Evolutionary conservation across 306 rosid species (phyloP).

Genomic region (Vigna angularis): DNA sequence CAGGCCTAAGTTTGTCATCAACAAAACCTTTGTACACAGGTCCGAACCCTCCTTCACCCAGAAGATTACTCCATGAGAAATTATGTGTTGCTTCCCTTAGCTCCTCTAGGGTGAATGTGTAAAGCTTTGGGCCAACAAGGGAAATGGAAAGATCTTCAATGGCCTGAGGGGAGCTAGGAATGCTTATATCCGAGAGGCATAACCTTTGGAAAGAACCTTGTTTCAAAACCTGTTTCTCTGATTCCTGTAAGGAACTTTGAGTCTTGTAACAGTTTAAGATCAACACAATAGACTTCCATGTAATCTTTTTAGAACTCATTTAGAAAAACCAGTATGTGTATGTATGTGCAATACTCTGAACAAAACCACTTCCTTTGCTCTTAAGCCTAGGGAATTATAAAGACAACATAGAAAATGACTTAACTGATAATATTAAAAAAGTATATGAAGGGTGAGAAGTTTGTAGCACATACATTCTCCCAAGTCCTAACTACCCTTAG

Average conservation of each 20-base stretch:
- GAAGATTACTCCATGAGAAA: constrained; percentile 70
- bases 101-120: constrained; percentile 70
- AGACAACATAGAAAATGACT: constrained; percentile 39
- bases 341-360: constrained; percentile 39
- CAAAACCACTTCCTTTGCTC: constrained; percentile 20
- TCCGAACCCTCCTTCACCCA: constrained; percentile 95
- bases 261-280: constrained; percentile 67
- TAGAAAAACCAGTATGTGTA: not conserved
- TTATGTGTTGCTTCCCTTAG: constrained; percentile 65
- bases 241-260: constrained; percentile 39
- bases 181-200: constrained; percentile 67
- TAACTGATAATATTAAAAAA: constrained; percentile 36
- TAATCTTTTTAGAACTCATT: constrained; percentile 59
- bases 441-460: constrained; percentile 40
- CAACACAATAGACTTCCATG: constrained; percentile 80
- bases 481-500: constrained; percentile 47
- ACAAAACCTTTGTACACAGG: constrained; percentile 86
- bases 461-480: constrained; percentile 51
- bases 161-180: constrained; percentile 55
- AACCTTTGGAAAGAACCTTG: constrained; percentile 63
- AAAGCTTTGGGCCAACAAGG: constrained; percentile 64
- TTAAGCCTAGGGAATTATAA: constrained; percentile 29
- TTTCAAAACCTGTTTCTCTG: constrained; percentile 43
- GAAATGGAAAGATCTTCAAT: constrained; percentile 80
- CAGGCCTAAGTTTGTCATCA: constrained; percentile 62